A percentile compares a stretch with the other conserved stretches of the same genome.
These are phyloP conservation scores for Raddia guianensis DNA, from an alignment of 176 grass and related monocot genomes.

Conservation along the genomic window DNA sequence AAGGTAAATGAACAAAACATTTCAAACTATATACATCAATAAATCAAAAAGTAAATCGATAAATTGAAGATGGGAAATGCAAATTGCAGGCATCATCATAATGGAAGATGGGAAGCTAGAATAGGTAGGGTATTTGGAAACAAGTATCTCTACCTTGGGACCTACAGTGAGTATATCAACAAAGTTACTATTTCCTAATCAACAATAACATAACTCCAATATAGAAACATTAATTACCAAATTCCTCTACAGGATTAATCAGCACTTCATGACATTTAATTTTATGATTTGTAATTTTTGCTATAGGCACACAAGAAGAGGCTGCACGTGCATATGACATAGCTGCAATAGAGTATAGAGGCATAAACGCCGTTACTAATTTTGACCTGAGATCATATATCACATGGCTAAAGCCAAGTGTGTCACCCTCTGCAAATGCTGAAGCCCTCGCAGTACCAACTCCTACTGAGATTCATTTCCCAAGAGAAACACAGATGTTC, in stretches of 20 bases:
- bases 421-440: neutral
- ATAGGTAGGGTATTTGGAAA: conserved; percentile 49
- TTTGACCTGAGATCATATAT: conserved; percentile 51
- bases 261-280: neutral
- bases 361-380: conserved; percentile 51
- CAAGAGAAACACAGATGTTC: neutral
- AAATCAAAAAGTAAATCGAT: neutral
- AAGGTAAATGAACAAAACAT: conserved; percentile 33
- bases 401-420: conserved; percentile 39
- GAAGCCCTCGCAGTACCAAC: conserved; percentile 15
- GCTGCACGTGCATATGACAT: conserved; percentile 49
- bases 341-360: conserved; percentile 47
- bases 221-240: neutral
- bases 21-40: neutral
- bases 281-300: neutral
- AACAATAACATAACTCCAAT: neutral
- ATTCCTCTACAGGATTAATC: neutral
- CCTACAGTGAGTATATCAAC: conserved; percentile 36
- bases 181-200: neutral
- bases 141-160: conserved; percentile 51
- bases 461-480: neutral
- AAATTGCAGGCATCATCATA: conserved; percentile 43
- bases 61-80: neutral
- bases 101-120: conserved; percentile 51
- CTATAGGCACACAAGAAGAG: conserved; percentile 45